A percentile compares a stretch with the other conserved stretches of the same genome.
Conservation (phyloP, 2,329 filamentous ascomycete species). For the Alternaria gansuensis region DNA sequence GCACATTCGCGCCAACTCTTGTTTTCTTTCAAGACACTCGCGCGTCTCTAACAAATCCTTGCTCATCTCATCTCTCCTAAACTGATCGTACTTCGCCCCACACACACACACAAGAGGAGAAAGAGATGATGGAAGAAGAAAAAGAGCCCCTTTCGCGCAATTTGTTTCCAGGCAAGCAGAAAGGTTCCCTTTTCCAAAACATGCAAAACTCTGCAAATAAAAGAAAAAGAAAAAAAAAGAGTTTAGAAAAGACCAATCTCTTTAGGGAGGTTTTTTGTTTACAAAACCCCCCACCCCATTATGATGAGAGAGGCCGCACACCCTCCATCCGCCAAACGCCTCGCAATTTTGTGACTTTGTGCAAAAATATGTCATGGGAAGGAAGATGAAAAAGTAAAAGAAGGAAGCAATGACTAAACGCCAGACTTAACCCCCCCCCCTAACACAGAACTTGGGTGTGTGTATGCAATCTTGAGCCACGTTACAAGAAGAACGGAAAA, state of each 20-base stretch:
- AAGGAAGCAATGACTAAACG: slow-evolving; percentile 6
- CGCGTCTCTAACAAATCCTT: too few species aligned
- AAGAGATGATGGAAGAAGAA: too few species aligned
- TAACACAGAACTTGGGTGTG: not conserved
- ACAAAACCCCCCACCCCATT: not conserved
- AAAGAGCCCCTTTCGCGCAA: slow-evolving; percentile 5
- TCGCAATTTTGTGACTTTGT: slow-evolving; percentile 22
- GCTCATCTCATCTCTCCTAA: not conserved
- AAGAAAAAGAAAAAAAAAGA: not conserved
- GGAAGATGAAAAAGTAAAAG: not conserved
- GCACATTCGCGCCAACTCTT: not conserved
- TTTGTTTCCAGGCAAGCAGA: slow-evolving; percentile 5
- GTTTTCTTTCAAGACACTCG: too few species aligned
- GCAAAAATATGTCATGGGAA: not conserved
- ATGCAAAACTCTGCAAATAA: not conserved
- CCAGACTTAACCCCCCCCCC: slow-evolving; percentile 1
- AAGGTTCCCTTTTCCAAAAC: too few species aligned
- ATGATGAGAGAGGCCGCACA: not conserved
- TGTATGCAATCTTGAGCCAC: slow-evolving; percentile 7
- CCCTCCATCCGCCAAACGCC: slow-evolving; percentile 11
- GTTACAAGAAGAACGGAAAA: slow-evolving; percentile 10
- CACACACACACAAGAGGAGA: too few species aligned
- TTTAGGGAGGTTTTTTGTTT: not conserved
- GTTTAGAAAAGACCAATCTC: not conserved
- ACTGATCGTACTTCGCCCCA: not conserved